Conservation (phyloP, 345 rosid species). For the Draba incana region DNA sequence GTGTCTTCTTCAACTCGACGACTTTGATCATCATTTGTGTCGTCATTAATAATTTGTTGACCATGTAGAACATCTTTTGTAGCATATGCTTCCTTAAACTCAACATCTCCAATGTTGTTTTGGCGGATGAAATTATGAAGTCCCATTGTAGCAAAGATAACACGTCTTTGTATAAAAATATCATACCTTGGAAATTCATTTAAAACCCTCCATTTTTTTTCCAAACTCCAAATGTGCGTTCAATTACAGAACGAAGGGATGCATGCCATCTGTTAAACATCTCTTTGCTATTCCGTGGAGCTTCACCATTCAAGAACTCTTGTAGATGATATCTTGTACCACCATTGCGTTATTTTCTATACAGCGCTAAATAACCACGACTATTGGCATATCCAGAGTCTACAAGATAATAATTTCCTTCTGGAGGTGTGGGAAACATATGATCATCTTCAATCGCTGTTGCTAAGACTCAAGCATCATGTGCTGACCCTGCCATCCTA, state of each 20-base stretch:
- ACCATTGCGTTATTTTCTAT: background rate
- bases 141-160: background rate
- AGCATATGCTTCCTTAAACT: background rate
- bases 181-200: background rate
- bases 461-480: background rate
- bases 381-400: constrained; percentile 6
- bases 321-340: constrained; percentile 13
- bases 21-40: background rate
- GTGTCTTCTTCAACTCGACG: background rate
- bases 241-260: too few species aligned
- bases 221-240: too few species aligned
- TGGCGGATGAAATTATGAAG: background rate
- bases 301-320: constrained; percentile 6
- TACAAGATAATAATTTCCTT: constrained; percentile 5
- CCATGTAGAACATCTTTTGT: background rate
- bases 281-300: background rate
- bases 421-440: too few species aligned
- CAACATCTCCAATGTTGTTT: background rate
- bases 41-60: background rate
- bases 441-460: background rate
- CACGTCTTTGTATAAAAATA: background rate
- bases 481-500: background rate
- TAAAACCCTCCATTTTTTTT: too few species aligned
- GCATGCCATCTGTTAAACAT: too few species aligned
- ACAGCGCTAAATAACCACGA: background rate